Percentiles rank a stretch among this genome's conserved stretches.
phyloP scores from a whole-genome alignment of 2,329 filamentous ascomycete species.

The Xylaria sp. region DNA sequence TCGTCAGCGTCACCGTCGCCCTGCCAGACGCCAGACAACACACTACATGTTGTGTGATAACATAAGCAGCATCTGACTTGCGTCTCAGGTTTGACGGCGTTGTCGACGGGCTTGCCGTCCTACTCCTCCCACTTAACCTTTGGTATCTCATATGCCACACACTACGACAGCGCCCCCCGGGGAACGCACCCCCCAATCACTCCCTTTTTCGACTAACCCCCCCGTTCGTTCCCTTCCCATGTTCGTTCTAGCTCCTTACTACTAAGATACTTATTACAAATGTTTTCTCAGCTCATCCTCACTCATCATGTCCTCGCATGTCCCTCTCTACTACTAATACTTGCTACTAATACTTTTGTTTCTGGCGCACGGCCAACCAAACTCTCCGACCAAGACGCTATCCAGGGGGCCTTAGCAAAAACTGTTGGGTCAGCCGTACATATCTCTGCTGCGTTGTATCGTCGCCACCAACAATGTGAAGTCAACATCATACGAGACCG shows the following conservation, averaged over 20 bases:
- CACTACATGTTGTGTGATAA: neutral
- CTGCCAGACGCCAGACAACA: neutral
- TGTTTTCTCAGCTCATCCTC: slow-evolving; percentile 21
- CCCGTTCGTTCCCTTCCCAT: neutral
- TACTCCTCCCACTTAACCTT: neutral
- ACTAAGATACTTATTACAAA: slow-evolving; percentile 26
- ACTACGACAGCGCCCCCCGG: neutral
- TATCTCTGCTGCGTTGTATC: slow-evolving; percentile 11
- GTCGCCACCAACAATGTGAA: slow-evolving; percentile 15
- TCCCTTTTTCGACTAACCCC: slow-evolving; percentile 9
- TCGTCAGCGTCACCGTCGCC: neutral
- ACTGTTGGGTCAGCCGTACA: slow-evolving; percentile 15
- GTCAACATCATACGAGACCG: slow-evolving; percentile 14
- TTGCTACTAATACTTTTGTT: neutral
- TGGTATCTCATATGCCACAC: neutral
- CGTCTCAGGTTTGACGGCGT: slow-evolving; percentile 2
- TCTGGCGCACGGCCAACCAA: neutral
- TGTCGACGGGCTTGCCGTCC: slow-evolving; percentile 7
- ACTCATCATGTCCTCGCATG: neutral
- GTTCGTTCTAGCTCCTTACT: slow-evolving; percentile 12
- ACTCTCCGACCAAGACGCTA: slow-evolving; percentile 10
- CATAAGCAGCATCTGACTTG: slow-evolving; percentile 29
- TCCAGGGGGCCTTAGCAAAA: slow-evolving; percentile 18
- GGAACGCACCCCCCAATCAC: slow-evolving; percentile 16
- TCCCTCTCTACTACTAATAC: neutral